phyloP scores from a whole-genome alignment of 2,329 filamentous ascomycete genomes.

The Sordariomycetes sp. region DNA sequence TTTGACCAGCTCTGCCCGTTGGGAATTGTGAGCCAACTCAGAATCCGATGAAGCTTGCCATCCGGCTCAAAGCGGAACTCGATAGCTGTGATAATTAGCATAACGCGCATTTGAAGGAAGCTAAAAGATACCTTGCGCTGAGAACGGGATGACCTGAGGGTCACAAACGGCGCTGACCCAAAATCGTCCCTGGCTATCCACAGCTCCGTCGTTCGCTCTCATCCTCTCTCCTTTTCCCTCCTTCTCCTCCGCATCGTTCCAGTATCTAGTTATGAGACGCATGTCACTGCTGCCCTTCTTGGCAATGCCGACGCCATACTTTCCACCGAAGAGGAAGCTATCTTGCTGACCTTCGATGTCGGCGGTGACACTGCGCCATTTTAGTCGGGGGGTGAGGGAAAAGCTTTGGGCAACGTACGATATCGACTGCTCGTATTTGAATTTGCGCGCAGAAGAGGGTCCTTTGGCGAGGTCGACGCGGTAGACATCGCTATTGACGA shows the following conservation, averaged over 20 bases:
- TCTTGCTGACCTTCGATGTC: slow-evolving; percentile 6
- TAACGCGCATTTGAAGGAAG: neutral
- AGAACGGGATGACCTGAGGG: slow-evolving; percentile 5
- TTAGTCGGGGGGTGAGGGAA: neutral
- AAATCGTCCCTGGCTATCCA: slow-evolving; percentile 9
- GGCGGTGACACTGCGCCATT: slow-evolving; percentile 7
- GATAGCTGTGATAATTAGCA: slow-evolving; percentile 1
- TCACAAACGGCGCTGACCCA: slow-evolving; percentile 9
- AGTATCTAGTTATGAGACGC: slow-evolving; percentile 4
- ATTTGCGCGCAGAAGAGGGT: slow-evolving; percentile 6
- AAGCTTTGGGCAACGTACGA: slow-evolving; percentile 4
- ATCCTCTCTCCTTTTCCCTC: slow-evolving; percentile 7
- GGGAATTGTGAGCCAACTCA: slow-evolving; percentile 6
- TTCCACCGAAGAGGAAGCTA: slow-evolving; percentile 9
- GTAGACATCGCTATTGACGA: slow-evolving; percentile 7
- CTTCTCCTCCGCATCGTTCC: slow-evolving; percentile 6
- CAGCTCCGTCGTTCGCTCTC: slow-evolving; percentile 10
- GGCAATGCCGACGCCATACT: slow-evolving; percentile 8
- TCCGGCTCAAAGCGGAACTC: slow-evolving; percentile 8
- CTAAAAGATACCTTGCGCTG: slow-evolving; percentile 5
- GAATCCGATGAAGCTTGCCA: slow-evolving; percentile 5
- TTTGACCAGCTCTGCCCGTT: slow-evolving; percentile 11
- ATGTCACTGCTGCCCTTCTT: slow-evolving; percentile 6
- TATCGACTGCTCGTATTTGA: slow-evolving; percentile 7
- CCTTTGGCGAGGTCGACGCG: slow-evolving; percentile 7